Conservation (phyloP, 2,329 filamentous ascomycete species). For the Endothia cerciana region DNA sequence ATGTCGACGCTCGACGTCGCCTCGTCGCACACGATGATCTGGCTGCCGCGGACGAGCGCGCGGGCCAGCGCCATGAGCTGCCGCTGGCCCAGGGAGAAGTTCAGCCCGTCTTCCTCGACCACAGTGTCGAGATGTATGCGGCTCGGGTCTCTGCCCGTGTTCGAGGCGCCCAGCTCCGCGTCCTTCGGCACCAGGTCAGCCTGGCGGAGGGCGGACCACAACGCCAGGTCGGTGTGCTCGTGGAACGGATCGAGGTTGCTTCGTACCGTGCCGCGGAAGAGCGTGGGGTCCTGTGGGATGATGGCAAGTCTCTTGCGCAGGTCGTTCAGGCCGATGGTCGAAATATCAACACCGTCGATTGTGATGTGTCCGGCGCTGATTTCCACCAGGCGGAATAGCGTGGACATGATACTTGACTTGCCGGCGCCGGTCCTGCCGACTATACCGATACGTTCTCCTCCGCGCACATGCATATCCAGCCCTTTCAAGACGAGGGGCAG, state of each 20-base stretch:
- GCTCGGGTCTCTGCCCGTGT: slow-evolving; percentile 38
- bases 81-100: slow-evolving; percentile 92
- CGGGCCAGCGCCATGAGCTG: slow-evolving; percentile 94
- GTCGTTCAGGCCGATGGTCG: slow-evolving; percentile 62
- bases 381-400: slow-evolving; percentile 63
- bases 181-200: slow-evolving; percentile 67
- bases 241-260: slow-evolving; percentile 81
- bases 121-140: slow-evolving; percentile 81
- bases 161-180: slow-evolving; percentile 32
- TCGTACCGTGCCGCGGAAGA: slow-evolving; percentile 74
- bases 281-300: slow-evolving; percentile 69
- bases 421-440: slow-evolving; percentile 69
- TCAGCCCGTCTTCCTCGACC: slow-evolving; percentile 93
- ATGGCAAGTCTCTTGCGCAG: slow-evolving; percentile 65
- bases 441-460: slow-evolving; percentile 77
- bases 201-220: slow-evolving; percentile 78
- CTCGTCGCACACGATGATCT: slow-evolving; percentile 97
- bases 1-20: slow-evolving; percentile 93
- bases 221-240: slow-evolving; percentile 75
- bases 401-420: slow-evolving; percentile 67
- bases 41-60: slow-evolving; percentile 82
- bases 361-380: slow-evolving; percentile 46
- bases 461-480: slow-evolving; percentile 71
- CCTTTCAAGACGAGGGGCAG: slow-evolving; percentile 75
- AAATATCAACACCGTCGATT: slow-evolving; percentile 57